These are phyloP conservation scores for Fusarium nelsonii DNA, from an alignment of 2,329 filamentous ascomycete species.

Conservation along the genomic window DNA sequence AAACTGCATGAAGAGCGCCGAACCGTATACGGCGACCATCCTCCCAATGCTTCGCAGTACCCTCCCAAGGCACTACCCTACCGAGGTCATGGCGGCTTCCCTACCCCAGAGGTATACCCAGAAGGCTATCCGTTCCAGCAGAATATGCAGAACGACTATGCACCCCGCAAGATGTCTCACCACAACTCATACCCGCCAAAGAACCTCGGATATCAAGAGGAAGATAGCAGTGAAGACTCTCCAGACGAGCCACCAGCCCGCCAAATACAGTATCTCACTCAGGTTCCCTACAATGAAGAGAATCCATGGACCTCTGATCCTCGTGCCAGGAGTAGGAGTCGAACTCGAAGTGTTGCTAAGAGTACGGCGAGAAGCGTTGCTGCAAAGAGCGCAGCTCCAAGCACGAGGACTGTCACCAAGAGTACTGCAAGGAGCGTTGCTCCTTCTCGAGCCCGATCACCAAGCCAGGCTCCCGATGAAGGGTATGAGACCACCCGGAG, in stretches of 20 bases:
- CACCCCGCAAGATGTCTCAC: slow-evolving; percentile 43
- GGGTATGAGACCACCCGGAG: slow-evolving; percentile 55
- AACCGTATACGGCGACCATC: slow-evolving; percentile 38
- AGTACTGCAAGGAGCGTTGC: slow-evolving; percentile 43
- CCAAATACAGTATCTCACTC: slow-evolving; percentile 44
- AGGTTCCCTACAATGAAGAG: slow-evolving; percentile 40
- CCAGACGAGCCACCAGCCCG: slow-evolving; percentile 29
- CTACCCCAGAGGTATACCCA: slow-evolving; percentile 38
- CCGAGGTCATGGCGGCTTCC: slow-evolving; percentile 37
- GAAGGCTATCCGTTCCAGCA: slow-evolving; percentile 44
- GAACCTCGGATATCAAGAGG: slow-evolving; percentile 45
- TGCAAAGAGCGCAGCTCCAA: slow-evolving; percentile 36
- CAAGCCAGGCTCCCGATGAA: slow-evolving; percentile 48
- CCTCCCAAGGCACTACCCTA: slow-evolving; percentile 42
- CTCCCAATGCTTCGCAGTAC: slow-evolving; percentile 34
- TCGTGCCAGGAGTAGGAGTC: slow-evolving; percentile 38
- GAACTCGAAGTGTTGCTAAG: slow-evolving; percentile 34
- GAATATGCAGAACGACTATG: slow-evolving; percentile 37
- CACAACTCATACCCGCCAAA: slow-evolving; percentile 40
- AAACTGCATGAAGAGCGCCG: slow-evolving; percentile 40
- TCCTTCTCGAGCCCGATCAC: slow-evolving; percentile 40
- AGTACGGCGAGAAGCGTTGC: slow-evolving; percentile 34
- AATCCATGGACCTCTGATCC: slow-evolving; percentile 29
- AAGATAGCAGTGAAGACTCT: slow-evolving; percentile 47
- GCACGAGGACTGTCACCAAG: slow-evolving; percentile 37